A percentile compares a stretch with the other conserved stretches of the same genome.
Evolutionary conservation across 768 basidiomycete genomes (phyloP).

Genomic region (Lyophyllum atratum): DNA sequence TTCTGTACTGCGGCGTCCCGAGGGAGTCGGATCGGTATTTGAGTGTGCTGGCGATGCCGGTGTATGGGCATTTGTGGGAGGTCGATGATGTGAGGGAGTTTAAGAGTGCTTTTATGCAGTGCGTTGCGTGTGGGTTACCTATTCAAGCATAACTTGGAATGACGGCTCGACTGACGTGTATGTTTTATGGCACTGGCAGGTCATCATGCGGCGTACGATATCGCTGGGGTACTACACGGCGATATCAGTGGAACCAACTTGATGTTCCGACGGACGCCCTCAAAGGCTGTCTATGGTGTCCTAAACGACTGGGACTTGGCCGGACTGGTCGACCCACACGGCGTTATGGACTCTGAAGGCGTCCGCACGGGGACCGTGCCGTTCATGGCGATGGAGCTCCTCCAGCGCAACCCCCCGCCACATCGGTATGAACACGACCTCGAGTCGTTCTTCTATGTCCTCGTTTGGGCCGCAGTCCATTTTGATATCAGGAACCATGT

Average conservation of each 20-base stretch:
- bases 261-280: background rate
- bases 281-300: background rate
- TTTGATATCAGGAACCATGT: background rate
- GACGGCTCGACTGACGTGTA: background rate
- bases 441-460: conserved; percentile 11
- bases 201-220: background rate
- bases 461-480: conserved; percentile 9
- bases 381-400: conserved; percentile 1
- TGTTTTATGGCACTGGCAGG: background rate
- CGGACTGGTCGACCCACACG: background rate
- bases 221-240: background rate
- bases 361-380: background rate
- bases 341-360: background rate
- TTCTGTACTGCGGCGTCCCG: background rate
- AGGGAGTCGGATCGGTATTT: background rate
- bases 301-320: conserved; percentile 6
- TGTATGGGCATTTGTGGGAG: conserved; percentile 2
- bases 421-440: conserved; percentile 6
- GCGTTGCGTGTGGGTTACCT: background rate
- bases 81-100: background rate
- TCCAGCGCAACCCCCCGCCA: background rate
- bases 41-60: background rate
- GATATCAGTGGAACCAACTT: conserved; percentile 6
- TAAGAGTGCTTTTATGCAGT: background rate
- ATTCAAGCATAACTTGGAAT: background rate